Evolutionary conservation across 139 green algal species (phyloP), one percentile per base, ranked within the genome.

Genomic region (Tetradesmus lagerheimii): DNA sequence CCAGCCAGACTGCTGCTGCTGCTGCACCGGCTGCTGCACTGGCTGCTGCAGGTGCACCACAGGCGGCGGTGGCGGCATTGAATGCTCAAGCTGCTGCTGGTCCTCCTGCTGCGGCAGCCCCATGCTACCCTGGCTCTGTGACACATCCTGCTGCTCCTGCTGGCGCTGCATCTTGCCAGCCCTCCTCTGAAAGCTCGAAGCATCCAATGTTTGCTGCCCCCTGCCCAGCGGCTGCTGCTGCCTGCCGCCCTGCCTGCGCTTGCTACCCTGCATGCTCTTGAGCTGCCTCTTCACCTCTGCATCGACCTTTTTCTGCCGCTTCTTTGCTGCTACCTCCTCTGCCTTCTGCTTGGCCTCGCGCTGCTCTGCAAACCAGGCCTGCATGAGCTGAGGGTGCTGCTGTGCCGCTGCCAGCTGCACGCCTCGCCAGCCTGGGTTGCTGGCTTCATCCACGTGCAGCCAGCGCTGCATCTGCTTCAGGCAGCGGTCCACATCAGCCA

Each of bases 381-480:
- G 78, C 38, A 84, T 64, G 78, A 80, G 6, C 35, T 89, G 43
- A 9, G 50, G 86, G 20, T 90, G 74, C 47, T 77, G 37, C 74
- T 90, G 50, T 53, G 38, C 43, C 50, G 37, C 75, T 90, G 37
- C 64, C 16, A 29, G 37, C 20, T 77, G 75, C 74, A 85, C 43
- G 27, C 9, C 86, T 11, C 1, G 41, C 86, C 84, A 80, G 37
- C 27, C 39, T 0, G 74, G 74, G 15, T 83, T 16, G 8, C 0
- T 80, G 57, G 11, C 11, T 1, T 71, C 64, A 39, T 45, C 1
- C 9, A 29, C 29, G 25, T 12, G 18, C 53, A 87, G 50, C 81
- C 81, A 87, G n/a, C 35, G 47, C 6, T 35, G n/a, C 29, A 86
- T 27, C 29, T n/a, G n/a, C 4, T 45, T 29, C n/a, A 39, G 27